phyloP scores from a whole-genome alignment of 2,329 filamentous ascomycete species.

The Zasmidium cellare region DNA sequence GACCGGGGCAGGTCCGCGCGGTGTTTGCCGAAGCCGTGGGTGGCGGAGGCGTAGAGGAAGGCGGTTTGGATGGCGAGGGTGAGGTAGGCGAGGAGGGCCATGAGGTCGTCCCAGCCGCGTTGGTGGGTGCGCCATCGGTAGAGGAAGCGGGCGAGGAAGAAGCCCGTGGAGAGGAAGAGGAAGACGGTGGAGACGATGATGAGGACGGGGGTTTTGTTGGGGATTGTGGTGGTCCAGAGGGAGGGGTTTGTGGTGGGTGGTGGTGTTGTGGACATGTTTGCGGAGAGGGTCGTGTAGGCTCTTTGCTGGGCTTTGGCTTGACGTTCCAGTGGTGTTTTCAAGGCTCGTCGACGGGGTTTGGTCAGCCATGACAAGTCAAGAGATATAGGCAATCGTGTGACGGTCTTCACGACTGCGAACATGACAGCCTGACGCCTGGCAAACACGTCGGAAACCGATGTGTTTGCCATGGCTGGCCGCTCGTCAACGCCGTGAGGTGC shows the following conservation, averaged over 20 bases:
- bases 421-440: background rate
- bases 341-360: too few relatives aligned
- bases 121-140: slow-evolving; percentile 23
- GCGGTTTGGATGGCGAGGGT: slow-evolving; percentile 21
- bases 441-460: background rate
- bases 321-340: too few relatives aligned
- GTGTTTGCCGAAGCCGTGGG: slow-evolving; percentile 30
- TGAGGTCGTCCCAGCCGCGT: slow-evolving; percentile 23
- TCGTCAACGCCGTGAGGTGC: background rate
- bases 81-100: slow-evolving; percentile 23
- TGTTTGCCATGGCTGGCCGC: background rate
- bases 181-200: slow-evolving; percentile 24
- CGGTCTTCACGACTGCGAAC: background rate
- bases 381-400: background rate
- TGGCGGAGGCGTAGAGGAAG: slow-evolving; percentile 20
- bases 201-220: slow-evolving; percentile 18
- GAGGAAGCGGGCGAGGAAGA: slow-evolving; percentile 19
- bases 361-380: background rate
- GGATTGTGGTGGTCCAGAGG: slow-evolving; percentile 2
- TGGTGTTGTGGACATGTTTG: too few relatives aligned
- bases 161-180: slow-evolving; percentile 19
- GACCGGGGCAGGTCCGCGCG: slow-evolving; percentile 12
- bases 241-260: background rate
- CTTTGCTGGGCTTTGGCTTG: too few relatives aligned
- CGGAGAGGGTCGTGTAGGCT: too few relatives aligned